phyloP scores from a whole-genome alignment of 2,329 filamentous ascomycete species.

The Neofusicoccum umdonicola region DNA sequence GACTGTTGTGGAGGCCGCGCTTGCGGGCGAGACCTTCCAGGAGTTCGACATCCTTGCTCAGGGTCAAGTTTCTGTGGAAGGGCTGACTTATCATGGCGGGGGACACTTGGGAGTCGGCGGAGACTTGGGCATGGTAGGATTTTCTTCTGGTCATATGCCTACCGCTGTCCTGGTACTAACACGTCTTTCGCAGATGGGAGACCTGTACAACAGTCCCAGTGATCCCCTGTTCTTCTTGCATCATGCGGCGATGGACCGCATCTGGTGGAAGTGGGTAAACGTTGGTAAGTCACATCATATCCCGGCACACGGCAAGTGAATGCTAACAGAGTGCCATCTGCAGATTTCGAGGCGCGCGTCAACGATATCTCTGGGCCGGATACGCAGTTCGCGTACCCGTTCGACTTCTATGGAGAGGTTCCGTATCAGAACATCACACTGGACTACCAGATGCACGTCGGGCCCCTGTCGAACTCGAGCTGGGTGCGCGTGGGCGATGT shows the following conservation, averaged over 20 bases:
- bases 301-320: not conserved
- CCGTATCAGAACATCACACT: slow-evolving; percentile 13
- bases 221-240: slow-evolving; percentile 38
- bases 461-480: not conserved
- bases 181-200: not conserved
- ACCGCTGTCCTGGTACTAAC: not conserved
- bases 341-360: slow-evolving; percentile 36
- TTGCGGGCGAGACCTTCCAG: slow-evolving; percentile 1
- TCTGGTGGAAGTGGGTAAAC: slow-evolving; percentile 53
- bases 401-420: slow-evolving; percentile 12
- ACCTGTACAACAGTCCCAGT: not conserved
- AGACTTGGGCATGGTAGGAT: not conserved
- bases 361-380: slow-evolving; percentile 20
- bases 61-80: not conserved
- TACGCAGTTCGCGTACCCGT: slow-evolving; percentile 13
- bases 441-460: slow-evolving; percentile 16
- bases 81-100: slow-evolving; percentile 36
- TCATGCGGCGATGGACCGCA: slow-evolving; percentile 48
- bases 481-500: slow-evolving; percentile 11
- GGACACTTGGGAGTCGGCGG: slow-evolving; percentile 46
- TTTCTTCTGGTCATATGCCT: not conserved
- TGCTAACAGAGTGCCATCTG: not conserved
- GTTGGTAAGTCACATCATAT: not conserved
- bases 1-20: not conserved
- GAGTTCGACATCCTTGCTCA: slow-evolving; percentile 3